phyloP scores from a whole-genome alignment of 176 grass and related monocot genomes.

The Aegilops sharonensis region DNA sequence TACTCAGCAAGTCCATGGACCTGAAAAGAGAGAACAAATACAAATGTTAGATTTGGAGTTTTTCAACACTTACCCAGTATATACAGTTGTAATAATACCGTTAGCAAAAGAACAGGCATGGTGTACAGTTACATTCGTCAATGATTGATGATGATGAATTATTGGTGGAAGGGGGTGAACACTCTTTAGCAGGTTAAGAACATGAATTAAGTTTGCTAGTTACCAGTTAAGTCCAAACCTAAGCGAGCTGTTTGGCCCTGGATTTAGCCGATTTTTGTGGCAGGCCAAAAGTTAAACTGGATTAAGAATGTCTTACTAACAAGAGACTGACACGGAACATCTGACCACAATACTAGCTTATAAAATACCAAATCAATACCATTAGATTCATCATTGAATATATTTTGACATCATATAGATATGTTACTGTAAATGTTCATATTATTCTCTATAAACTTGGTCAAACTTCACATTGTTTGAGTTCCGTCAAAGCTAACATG shows the following conservation, averaged over 20 bases:
- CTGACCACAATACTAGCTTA: neutral
- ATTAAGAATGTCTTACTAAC: neutral
- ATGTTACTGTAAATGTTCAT: too few relatives aligned
- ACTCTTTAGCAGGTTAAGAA: conserved; percentile 11
- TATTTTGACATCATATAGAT: too few relatives aligned
- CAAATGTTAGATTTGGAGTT: conserved; percentile 54
- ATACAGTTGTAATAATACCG: neutral
- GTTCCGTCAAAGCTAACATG: too few relatives aligned
- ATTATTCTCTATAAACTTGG: too few relatives aligned
- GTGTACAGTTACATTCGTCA: neutral
- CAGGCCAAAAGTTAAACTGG: neutral
- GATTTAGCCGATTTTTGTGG: conserved; percentile 10
- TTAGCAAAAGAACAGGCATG: neutral
- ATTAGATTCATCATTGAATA: too few relatives aligned
- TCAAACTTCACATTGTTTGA: too few relatives aligned
- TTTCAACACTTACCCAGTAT: neutral
- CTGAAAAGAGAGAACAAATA: conserved; percentile 80
- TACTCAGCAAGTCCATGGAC: conserved; percentile 92
- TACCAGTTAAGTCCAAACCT: neutral
- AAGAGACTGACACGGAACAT: conserved; percentile 9
- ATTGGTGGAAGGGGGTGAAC: neutral
- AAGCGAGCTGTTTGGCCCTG: neutral
- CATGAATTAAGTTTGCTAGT: neutral
- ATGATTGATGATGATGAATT: neutral
- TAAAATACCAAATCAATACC: too few relatives aligned